Evolutionary conservation across 1,139 yeast species (phyloP).

Genomic region (Blastobotrys capitulatus): DNA sequence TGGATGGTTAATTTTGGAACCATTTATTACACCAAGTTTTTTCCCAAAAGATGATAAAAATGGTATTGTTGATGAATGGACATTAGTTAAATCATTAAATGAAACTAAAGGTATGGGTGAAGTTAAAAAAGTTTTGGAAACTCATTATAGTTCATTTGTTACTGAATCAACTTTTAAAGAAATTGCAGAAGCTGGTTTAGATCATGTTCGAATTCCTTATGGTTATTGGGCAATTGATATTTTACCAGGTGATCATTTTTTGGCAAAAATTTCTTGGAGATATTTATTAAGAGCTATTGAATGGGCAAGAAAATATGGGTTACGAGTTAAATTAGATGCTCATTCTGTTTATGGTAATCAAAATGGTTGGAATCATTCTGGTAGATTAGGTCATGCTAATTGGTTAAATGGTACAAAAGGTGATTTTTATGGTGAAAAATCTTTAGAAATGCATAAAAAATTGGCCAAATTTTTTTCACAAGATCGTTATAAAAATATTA

Average conservation of each 20-base stretch:
- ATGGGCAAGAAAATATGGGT: conserved; percentile 61
- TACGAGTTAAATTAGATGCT: conserved; percentile 79
- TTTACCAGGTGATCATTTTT: conserved; percentile 65
- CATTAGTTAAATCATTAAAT: conserved; percentile 41
- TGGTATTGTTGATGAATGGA: conserved; percentile 33
- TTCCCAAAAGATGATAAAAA: conserved; percentile 37
- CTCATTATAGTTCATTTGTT: conserved; percentile 73
- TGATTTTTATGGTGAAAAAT: conserved; percentile 26
- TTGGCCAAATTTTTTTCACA: conserved; percentile 60
- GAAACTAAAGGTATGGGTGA: conserved; percentile 43
- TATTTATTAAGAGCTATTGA: conserved; percentile 68
- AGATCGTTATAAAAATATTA: conserved; percentile 56
- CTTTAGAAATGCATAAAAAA: conserved; percentile 38
- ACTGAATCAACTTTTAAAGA: conserved; percentile 62
- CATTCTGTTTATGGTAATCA: conserved; percentile 94
- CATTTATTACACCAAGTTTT: conserved; percentile 77
- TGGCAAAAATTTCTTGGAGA: conserved; percentile 61
- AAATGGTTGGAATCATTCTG: conserved; percentile 90
- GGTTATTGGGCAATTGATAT: conserved; percentile 87
- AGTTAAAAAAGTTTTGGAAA: conserved; percentile 37
- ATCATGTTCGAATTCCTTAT: conserved; percentile 80
- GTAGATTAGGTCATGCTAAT: conserved; percentile 56
- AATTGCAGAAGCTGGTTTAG: conserved; percentile 66
- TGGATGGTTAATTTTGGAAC: conserved; percentile 85
- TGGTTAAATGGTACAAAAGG: conserved; percentile 50